Conservation (phyloP, 768 basidiomycete species). For the Amanita brunnescens region DNA sequence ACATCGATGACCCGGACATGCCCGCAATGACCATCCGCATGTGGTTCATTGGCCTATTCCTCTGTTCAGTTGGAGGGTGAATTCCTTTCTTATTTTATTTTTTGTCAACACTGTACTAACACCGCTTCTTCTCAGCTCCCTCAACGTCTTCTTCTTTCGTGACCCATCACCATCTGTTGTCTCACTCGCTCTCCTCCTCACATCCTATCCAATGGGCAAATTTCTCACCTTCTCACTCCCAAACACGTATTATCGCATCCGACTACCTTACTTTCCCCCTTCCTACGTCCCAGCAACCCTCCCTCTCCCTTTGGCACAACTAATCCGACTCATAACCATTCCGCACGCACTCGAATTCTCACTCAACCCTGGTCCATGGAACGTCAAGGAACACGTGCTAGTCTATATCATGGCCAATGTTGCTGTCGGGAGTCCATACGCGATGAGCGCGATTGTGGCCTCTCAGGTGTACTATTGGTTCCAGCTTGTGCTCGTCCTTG, state of each 20-base stretch:
- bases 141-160: conserved; percentile 95
- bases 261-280: conserved; percentile 40
- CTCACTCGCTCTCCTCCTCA: conserved; percentile 75
- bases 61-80: conserved; percentile 59
- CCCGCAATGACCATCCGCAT: conserved; percentile 89
- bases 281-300: conserved; percentile 54
- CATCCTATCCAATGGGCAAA: conserved; percentile 90
- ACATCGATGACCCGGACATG: conserved; percentile 99
- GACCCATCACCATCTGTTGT: conserved; percentile 78
- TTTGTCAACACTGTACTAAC: too few relatives aligned
- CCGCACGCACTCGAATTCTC: conserved; percentile 58
- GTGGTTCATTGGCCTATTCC: conserved; percentile 77
- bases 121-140: conserved; percentile 34
- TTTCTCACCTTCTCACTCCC: conserved; percentile 75
- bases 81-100: conserved; percentile 11
- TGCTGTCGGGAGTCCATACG: conserved; percentile 64
- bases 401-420: conserved; percentile 93
- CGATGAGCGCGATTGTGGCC: conserved; percentile 78
- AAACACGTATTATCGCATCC: conserved; percentile 64
- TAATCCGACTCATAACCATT: conserved; percentile 40
- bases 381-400: conserved; percentile 90
- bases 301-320: conserved; percentile 38
- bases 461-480: conserved; percentile 85
- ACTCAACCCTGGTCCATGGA: conserved; percentile 92
- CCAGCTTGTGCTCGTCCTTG: conserved; percentile 66